Conservation (phyloP, 331 rosid species). For the Saraca asoca region DNA sequence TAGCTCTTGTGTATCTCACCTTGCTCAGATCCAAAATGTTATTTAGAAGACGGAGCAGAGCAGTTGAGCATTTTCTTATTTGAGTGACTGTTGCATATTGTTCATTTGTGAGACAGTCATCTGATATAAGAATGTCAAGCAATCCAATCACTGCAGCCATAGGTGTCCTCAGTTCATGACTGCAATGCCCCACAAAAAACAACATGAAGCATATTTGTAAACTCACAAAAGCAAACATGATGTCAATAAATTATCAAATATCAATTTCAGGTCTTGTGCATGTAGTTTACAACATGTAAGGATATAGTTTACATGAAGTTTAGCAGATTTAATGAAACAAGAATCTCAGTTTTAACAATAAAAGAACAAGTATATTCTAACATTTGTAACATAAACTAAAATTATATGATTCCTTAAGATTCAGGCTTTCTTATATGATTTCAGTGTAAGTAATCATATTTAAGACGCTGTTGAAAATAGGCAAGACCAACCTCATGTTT, state of each 20-base stretch:
- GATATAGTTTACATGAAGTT: neutral
- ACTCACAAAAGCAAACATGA: constrained; percentile 2
- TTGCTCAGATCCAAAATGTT: constrained; percentile 96
- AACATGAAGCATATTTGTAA: constrained; percentile 16
- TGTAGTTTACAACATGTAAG: too few species aligned
- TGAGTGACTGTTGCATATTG: constrained; percentile 88
- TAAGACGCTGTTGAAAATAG: constrained; percentile 11
- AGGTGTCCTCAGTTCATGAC: constrained; percentile 98
- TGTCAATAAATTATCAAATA: neutral
- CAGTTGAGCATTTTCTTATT: constrained; percentile 95
- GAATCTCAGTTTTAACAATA: too few species aligned
- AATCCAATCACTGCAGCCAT: constrained; percentile 99
- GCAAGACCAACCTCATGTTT: constrained; percentile 82
- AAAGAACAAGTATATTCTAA: too few species aligned
- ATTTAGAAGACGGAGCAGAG: constrained; percentile 93
- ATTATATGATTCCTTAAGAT: neutral
- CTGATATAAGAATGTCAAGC: constrained; percentile 93
- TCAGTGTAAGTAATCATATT: neutral
- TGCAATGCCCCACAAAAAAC: constrained; percentile 35
- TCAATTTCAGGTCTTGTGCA: constrained; percentile 7
- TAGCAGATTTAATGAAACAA: neutral
- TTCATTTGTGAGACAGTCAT: constrained; percentile 94
- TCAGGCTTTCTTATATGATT: neutral
- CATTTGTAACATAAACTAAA: neutral
- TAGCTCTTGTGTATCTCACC: constrained; percentile 46